Evolutionary conservation across 352 stramenopile genomes (phyloP).

Genomic region (Saprolegnia parasitica): DNA sequence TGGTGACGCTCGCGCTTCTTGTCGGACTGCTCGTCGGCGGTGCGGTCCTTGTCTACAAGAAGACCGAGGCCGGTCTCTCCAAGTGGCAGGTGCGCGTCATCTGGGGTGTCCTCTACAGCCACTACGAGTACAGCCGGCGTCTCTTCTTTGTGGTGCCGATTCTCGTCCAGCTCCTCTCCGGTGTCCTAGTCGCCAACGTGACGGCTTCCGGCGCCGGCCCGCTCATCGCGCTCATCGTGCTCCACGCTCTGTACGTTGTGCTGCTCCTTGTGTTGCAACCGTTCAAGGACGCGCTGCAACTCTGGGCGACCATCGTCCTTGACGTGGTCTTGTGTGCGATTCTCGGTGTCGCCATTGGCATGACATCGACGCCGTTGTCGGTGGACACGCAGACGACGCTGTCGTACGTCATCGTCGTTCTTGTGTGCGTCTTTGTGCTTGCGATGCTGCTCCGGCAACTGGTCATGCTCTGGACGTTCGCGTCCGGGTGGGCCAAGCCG

Average conservation of each 20-base stretch:
- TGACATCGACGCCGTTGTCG: neutral
- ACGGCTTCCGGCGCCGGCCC: conserved; percentile 43
- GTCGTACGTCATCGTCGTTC: neutral
- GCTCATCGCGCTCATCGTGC: conserved; percentile 48
- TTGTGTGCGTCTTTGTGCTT: conserved; percentile 7
- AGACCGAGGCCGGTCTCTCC: conserved; percentile 49
- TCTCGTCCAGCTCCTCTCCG: conserved; percentile 53
- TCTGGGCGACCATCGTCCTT: neutral
- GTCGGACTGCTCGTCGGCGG: conserved; percentile 42
- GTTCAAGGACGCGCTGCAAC: conserved; percentile 28
- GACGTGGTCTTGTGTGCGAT: conserved; percentile 4
- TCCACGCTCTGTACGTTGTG: conserved; percentile 53
- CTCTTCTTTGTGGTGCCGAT: conserved; percentile 64
- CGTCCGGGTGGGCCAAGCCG: conserved; percentile 25
- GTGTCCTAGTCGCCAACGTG: conserved; percentile 49
- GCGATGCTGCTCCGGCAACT: neutral
- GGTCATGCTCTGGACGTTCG: conserved; percentile 14
- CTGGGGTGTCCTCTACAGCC: conserved; percentile 57
- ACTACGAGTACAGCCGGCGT: conserved; percentile 52
- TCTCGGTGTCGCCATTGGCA: neutral
- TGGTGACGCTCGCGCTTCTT: conserved; percentile 43
- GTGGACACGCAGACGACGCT: conserved; percentile 7
- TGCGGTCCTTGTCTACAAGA: conserved; percentile 49
- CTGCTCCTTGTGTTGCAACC: conserved; percentile 43
- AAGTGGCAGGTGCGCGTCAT: conserved; percentile 55